Evolutionary conservation across 805 yeast species (phyloP), one percentile per base, ranked within the genome.

Genomic region (Kazachstania viticola): DNA sequence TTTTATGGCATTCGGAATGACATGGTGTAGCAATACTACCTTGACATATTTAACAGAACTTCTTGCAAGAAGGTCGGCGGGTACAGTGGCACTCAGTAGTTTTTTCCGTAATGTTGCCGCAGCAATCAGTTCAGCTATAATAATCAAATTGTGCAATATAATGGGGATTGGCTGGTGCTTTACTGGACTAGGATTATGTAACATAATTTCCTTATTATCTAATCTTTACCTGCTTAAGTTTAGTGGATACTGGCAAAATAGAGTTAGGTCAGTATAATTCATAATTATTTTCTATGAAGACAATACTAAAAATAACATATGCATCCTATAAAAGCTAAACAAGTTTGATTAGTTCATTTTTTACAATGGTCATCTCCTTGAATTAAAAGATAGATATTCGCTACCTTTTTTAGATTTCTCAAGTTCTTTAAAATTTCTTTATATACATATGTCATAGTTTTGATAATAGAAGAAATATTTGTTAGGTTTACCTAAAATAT

Each of bases 91-190:
- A 1, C 48, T 71, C 28, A 71, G 71, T 1, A 71, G 71, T 37
- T 53, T 68, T 32, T 61, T 69, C 44, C 59, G 78, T 43, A 71
- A 71, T 38, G 42, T 61, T 3, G 71, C 72, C 1, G 77, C 78
- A 1, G 73, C 74, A 2, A 55, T 69, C 0, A 64, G 73, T 19
- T 64, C 76, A 0, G 67, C 61, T 1, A 51, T 68, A 4, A 58
- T 70, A 12, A 56, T 63, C 12, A 56, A 38, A 5, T 32, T 62
- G 12, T 48, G 53, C 11, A 30, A 42, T 11, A 39, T 38, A 17
- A 61, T 59, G 67, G 74, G 74, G 0, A 55, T 54, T 34, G 73
- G 73, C 0, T 69, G 74, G 74, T 67, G 72, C 36, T 71, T 69
- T 36, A 67, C 73, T 0, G 73, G 72, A 0, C 44, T 69, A n/a